These are phyloP conservation scores for Gossypium aridum DNA, from an alignment of 441 rosid species.

Conservation along the genomic window DNA sequence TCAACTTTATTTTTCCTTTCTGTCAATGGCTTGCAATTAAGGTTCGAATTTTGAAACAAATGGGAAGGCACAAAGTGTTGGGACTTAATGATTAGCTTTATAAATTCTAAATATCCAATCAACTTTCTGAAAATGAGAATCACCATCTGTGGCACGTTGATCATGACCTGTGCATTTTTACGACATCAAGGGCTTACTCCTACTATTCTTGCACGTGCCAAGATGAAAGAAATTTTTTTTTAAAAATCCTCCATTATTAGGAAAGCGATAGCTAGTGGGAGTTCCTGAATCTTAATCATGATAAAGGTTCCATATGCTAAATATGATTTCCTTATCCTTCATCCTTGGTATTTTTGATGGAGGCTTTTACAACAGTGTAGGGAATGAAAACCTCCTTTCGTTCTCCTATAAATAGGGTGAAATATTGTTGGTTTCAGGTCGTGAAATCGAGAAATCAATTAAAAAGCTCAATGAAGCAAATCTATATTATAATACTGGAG, in stretches of 20 bases:
- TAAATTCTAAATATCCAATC: conserved; percentile 4
- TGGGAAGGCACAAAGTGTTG: neutral
- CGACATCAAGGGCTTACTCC: neutral
- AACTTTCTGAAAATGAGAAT: neutral
- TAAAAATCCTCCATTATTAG: neutral
- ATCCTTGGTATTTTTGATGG: neutral
- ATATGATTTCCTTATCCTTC: conserved; percentile 4
- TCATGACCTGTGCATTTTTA: conserved; percentile 9
- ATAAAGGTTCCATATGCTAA: conserved; percentile 14
- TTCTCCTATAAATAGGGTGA: conserved; percentile 9
- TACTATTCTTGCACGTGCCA: conserved; percentile 7
- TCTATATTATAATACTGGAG: neutral
- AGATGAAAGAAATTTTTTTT: neutral
- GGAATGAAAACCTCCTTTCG: conserved; percentile 10
- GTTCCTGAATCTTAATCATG: conserved; percentile 11
- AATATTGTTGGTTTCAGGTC: neutral
- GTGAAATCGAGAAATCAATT: neutral
- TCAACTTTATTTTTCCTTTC: neutral
- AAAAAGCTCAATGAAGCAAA: neutral
- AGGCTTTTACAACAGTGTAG: neutral
- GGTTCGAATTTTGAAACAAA: neutral
- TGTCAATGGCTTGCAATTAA: conserved; percentile 1
- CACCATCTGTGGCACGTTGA: neutral
- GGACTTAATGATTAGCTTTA: neutral
- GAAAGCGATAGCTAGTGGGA: conserved; percentile 12